A percentile compares a stretch with the other conserved stretches of the same genome.
Evolutionary conservation across 495 filamentous ascomycete species (phyloP).

Genomic region (Trichoderma erinaceum): DNA sequence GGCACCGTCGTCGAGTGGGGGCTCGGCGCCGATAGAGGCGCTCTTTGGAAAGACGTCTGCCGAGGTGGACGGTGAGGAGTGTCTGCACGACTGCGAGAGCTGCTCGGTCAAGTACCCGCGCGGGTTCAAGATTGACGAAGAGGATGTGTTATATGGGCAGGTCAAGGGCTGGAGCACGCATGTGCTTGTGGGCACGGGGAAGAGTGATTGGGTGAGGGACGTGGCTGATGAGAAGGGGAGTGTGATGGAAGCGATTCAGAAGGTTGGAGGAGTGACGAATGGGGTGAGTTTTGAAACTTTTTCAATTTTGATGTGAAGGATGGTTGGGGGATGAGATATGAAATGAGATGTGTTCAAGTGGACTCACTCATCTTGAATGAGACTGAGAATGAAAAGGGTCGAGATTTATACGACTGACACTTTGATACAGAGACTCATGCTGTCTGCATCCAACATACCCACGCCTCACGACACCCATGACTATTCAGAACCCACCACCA

Average conservation of each 20-base stretch:
- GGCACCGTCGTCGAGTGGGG: conserved; percentile 56
- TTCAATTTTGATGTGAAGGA: not conserved
- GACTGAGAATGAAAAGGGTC: not conserved
- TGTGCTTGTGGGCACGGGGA: conserved; percentile 85
- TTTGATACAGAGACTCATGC: conserved; percentile 63
- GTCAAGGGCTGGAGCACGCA: conserved; percentile 89
- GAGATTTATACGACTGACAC: not conserved
- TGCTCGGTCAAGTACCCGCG: conserved; percentile 72
- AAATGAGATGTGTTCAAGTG: not conserved
- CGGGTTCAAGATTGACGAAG: conserved; percentile 65
- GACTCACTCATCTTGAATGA: not conserved
- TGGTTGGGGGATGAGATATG: not conserved
- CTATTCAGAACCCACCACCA: conserved; percentile 63
- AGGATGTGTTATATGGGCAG: conserved; percentile 75
- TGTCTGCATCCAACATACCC: conserved; percentile 91
- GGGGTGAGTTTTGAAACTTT: conserved; percentile 51
- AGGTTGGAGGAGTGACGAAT: conserved; percentile 56
- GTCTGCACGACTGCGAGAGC: conserved; percentile 79
- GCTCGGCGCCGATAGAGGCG: conserved; percentile 48
- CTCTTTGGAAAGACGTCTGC: conserved; percentile 64
- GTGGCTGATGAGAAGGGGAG: conserved; percentile 88
- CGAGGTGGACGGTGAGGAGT: conserved; percentile 79
- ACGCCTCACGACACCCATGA: conserved; percentile 55
- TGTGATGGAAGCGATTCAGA: conserved; percentile 85
- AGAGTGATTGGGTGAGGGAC: conserved; percentile 89